Conservation (phyloP, 2,329 filamentous ascomycete genomes). For the Pleurostoma richardsiae region DNA sequence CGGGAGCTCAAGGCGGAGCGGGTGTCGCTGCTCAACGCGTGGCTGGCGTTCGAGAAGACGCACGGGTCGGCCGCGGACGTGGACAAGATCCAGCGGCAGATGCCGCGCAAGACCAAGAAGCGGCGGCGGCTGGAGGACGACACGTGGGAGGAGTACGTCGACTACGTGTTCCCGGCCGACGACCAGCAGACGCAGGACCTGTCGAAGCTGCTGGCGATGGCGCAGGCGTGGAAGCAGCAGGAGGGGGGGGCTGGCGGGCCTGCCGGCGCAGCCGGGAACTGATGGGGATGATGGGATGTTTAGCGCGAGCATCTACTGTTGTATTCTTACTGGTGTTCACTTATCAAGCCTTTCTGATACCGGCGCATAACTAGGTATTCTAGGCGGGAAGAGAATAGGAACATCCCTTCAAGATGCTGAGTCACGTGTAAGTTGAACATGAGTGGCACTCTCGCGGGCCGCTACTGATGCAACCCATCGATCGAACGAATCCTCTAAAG, state of each 20-base stretch:
- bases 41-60: constrained; percentile 85
- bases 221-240: constrained; percentile 80
- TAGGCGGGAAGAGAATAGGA: no score
- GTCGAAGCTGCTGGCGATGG: constrained; percentile 78
- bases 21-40: constrained; percentile 85
- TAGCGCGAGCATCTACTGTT: no score
- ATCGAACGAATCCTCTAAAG: no score
- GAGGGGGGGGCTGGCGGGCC: constrained; percentile 10
- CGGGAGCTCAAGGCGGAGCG: constrained; percentile 89
- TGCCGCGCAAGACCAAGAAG: constrained; percentile 92
- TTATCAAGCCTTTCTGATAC: no score
- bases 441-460: no score
- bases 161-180: constrained; percentile 95
- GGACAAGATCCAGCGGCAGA: constrained; percentile 82
- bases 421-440: no score
- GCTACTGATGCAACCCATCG: no score
- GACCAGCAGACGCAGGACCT: constrained; percentile 81
- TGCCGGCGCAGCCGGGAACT: constrained; percentile 3
- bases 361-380: no score
- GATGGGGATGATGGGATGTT: no score
- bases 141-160: constrained; percentile 92
- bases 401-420: no score
- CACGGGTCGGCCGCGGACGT: constrained; percentile 73
- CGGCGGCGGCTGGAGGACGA: constrained; percentile 87
- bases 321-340: neutral